phyloP scores from a whole-genome alignment of 176 grass and related monocot species.

The Lolium multiflorum region DNA sequence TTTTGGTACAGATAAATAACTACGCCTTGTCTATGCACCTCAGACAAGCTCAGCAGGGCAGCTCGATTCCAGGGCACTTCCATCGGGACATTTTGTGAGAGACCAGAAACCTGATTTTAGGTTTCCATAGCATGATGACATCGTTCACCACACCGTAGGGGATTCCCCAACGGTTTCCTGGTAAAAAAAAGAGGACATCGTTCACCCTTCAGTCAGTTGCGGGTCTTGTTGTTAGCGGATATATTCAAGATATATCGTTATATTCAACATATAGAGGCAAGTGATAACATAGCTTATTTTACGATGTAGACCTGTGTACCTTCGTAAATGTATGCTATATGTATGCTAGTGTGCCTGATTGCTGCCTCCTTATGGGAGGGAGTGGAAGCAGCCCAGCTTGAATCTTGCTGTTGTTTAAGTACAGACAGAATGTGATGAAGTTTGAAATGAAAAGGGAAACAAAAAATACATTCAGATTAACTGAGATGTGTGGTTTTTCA shows the following conservation, averaged over 20 bases:
- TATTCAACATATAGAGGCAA: constrained; percentile 40
- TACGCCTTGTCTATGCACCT: constrained; percentile 75
- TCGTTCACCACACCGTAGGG: neutral
- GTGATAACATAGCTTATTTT: constrained; percentile 33
- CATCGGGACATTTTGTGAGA: constrained; percentile 69
- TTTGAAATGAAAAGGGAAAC: neutral
- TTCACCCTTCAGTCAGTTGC: constrained; percentile 13
- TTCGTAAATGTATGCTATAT: constrained; percentile 31
- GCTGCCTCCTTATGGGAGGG: constrained; percentile 18
- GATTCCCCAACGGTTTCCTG: too few relatives aligned
- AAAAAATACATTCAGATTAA: neutral
- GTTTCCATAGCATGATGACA: constrained; percentile 30
- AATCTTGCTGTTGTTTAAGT: neutral
- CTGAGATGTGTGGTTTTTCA: too few relatives aligned
- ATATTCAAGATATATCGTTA: constrained; percentile 28
- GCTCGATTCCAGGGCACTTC: constrained; percentile 60
- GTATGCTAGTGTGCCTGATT: constrained; percentile 5
- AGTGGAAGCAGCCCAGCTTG: neutral
- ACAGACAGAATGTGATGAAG: neutral
- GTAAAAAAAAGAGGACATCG: neutral
- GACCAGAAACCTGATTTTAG: neutral
- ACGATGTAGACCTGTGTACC: constrained; percentile 39
- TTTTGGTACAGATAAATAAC: constrained; percentile 64
- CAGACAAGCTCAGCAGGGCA: constrained; percentile 67
- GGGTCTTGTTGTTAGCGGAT: constrained; percentile 18